Evolutionary conservation across 805 yeast genomes (phyloP).

Genomic region (Cyberlindnera petersonii): DNA sequence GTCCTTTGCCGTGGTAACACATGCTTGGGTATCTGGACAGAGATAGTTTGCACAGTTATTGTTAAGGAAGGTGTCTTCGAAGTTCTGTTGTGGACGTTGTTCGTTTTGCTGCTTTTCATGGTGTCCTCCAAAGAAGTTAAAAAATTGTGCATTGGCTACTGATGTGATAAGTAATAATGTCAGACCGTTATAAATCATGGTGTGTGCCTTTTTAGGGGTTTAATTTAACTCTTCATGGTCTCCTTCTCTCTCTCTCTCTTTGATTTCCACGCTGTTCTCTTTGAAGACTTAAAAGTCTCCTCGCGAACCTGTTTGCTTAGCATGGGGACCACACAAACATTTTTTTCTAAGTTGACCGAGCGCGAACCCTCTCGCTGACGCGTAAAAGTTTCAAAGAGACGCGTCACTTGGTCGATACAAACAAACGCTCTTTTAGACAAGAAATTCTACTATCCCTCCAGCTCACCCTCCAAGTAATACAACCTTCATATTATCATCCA

Average conservation of each 20-base stretch:
- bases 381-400: conserved; percentile 1
- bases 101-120: conserved; percentile 39
- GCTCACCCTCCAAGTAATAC: no score
- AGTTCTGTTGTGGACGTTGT: conserved; percentile 27
- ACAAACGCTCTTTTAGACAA: background rate
- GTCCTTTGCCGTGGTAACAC: conserved; percentile 63
- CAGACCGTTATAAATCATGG: background rate
- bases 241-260: no score
- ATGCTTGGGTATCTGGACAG: conserved; percentile 78
- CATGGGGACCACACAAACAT: no score
- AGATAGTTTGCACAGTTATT: conserved; percentile 59
- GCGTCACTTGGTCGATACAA: background rate
- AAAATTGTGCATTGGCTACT: conserved; percentile 34
- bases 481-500: no score
- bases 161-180: conserved; percentile 5
- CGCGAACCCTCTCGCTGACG: no score
- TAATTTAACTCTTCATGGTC: background rate
- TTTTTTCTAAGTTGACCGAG: no score
- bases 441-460: no score
- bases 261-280: conserved; percentile 3
- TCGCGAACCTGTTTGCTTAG: no score
- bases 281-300: no score
- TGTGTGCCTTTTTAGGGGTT: no score
- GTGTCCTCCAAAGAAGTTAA: conserved; percentile 40
- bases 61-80: conserved; percentile 35